Conservation (phyloP, 2,329 filamentous ascomycete genomes). For the Cephalotrichum gorgonifer region DNA sequence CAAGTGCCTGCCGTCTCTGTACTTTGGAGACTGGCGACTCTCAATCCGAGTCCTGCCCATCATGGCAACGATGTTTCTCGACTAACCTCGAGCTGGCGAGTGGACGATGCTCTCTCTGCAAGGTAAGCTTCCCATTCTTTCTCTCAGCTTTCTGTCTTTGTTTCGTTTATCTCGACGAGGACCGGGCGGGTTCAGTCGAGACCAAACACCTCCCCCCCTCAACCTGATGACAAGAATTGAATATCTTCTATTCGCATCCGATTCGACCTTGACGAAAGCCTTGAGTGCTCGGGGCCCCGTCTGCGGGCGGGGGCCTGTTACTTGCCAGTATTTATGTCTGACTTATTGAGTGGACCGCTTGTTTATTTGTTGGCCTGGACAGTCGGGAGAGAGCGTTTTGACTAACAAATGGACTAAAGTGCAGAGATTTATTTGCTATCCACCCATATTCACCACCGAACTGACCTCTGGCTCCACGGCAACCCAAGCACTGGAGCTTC, state of each 20-base stretch:
- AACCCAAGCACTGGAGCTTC: too few relatives aligned
- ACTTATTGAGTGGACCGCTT: slow-evolving; percentile 21
- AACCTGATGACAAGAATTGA: slow-evolving; percentile 63
- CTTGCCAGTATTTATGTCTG: slow-evolving; percentile 88
- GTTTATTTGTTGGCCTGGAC: not conserved
- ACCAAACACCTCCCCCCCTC: not conserved
- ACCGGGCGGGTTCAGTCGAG: not conserved
- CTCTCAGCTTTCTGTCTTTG: not conserved
- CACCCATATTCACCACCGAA: not conserved
- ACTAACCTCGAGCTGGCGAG: not conserved
- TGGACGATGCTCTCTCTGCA: not conserved
- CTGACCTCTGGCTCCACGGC: too few relatives aligned
- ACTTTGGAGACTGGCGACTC: not conserved
- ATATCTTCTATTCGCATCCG: slow-evolving; percentile 80
- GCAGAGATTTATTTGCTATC: not conserved
- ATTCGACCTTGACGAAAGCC: slow-evolving; percentile 78
- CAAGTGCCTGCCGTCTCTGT: not conserved
- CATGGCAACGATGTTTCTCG: too few relatives aligned
- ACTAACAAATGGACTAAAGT: slow-evolving; percentile 4
- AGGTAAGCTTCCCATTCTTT: slow-evolving; percentile 3
- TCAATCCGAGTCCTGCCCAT: too few relatives aligned
- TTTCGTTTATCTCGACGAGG: not conserved
- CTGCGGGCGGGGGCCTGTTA: slow-evolving; percentile 55
- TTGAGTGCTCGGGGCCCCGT: slow-evolving; percentile 54
- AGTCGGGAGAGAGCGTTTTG: not conserved